A percentile compares a stretch with the other conserved stretches of the same genome.
phyloP scores from a whole-genome alignment of 192 early-diverging fungal species.

The Coemansia sp. region DNA sequence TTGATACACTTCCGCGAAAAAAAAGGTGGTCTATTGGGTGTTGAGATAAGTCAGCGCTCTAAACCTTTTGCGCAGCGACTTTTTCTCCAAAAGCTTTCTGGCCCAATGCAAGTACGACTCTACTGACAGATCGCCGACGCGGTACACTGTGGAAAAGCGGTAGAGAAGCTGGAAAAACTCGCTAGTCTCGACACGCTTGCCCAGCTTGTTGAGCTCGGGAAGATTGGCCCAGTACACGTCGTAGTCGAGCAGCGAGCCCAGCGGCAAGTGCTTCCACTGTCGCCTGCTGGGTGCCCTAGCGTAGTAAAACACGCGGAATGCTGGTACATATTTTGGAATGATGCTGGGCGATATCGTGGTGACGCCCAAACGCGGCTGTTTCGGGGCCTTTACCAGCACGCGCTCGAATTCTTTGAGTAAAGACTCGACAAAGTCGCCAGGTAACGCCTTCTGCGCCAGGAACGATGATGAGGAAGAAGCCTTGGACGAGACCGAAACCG shows the following conservation, averaged over 20 bases:
- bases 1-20: background rate
- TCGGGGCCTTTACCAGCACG: conserved; percentile 18
- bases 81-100: conserved; percentile 23
- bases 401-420: conserved; percentile 40
- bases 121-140: conserved; percentile 29
- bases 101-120: conserved; percentile 48
- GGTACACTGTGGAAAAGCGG: conserved; percentile 28
- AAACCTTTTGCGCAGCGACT: conserved; percentile 33
- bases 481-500: no score
- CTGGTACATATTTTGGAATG: conserved; percentile 63
- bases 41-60: conserved; percentile 31
- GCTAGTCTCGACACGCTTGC: background rate
- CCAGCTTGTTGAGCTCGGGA: conserved; percentile 19
- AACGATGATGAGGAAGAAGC: background rate
- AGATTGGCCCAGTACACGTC: conserved; percentile 53
- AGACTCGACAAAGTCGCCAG: conserved; percentile 35
- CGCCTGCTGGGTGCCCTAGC: background rate
- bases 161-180: conserved; percentile 35
- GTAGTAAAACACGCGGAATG: conserved; percentile 64
- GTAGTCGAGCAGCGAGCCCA: conserved; percentile 47
- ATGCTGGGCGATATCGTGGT: conserved; percentile 64
- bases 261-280: conserved; percentile 12
- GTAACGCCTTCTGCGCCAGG: conserved; percentile 5
- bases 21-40: conserved; percentile 1
- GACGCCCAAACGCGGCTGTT: conserved; percentile 24